These are phyloP conservation scores for Apodospora peruviana DNA, from an alignment of 495 filamentous ascomycete genomes.

Conservation along the genomic window DNA sequence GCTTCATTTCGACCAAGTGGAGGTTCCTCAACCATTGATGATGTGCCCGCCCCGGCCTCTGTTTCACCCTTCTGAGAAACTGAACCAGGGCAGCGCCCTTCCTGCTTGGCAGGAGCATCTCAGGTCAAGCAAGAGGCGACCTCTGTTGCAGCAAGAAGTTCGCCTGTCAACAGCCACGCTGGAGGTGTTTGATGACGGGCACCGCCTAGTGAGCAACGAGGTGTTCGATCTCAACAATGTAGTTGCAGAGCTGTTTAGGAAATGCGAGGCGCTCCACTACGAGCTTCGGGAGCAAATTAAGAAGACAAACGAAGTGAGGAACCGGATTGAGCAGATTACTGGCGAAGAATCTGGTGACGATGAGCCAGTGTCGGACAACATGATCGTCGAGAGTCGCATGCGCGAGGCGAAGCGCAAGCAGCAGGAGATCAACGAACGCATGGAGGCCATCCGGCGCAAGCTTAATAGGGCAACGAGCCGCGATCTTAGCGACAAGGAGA, in stretches of 20 bases:
- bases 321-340: slow-evolving; percentile 59
- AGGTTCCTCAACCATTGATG: slow-evolving; percentile 28
- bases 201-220: slow-evolving; percentile 67
- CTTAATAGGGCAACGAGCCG: slow-evolving; percentile 52
- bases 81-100: slow-evolving; percentile 56
- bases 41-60: slow-evolving; percentile 54
- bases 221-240: slow-evolving; percentile 66
- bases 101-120: slow-evolving; percentile 58
- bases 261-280: slow-evolving; percentile 64
- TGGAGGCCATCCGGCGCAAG: slow-evolving; percentile 58
- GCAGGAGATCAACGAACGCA: slow-evolving; percentile 50
- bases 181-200: slow-evolving; percentile 68
- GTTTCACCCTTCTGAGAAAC: slow-evolving; percentile 62
- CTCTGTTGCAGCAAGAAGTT: slow-evolving; percentile 62
- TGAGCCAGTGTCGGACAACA: slow-evolving; percentile 40
- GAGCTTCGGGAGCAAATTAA: slow-evolving; percentile 69
- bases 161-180: slow-evolving; percentile 70
- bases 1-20: slow-evolving; percentile 8
- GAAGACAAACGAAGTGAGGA: slow-evolving; percentile 60
- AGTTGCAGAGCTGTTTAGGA: slow-evolving; percentile 75
- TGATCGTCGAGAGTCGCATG: slow-evolving; percentile 56
- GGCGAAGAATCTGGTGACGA: slow-evolving; percentile 51
- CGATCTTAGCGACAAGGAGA: slow-evolving; percentile 70
- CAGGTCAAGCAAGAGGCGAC: slow-evolving; percentile 53
- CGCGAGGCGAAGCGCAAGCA: slow-evolving; percentile 54